Evolutionary conservation across 2,329 filamentous ascomycete genomes (phyloP), one percentile per base, ranked within the genome.

Genomic region (Ophiostoma triangulosporum): DNA sequence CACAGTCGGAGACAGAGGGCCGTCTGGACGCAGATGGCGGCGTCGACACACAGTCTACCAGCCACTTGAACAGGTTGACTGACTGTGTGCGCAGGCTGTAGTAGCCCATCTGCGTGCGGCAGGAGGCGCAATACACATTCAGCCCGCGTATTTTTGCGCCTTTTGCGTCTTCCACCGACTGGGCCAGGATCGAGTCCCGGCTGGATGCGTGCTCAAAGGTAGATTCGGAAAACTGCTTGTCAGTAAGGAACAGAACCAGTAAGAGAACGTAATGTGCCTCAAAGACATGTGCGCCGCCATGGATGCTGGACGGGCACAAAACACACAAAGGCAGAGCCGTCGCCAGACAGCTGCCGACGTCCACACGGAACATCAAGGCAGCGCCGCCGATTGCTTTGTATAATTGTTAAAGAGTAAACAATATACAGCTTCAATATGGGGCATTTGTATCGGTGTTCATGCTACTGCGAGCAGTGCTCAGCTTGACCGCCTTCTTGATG

Each of bases 381-480:
- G 22, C 8, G 9, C 20, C 3, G 36, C 20, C 3, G 20, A n/a
- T n/a, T n/a, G 26, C 32, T 29, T 20, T 5, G 46, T 29, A 20
- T 15, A n/a, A 24, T 31, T 46, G 29, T 24, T 9, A 1, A 50
- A 22, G 14, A 17, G 14, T 7, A 33, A 17, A n/a, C 6, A 14
- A n/a, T 35, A 6, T 27, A 4, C n/a, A n/a, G n/a, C 36, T 50
- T 78, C 69, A 56, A 65, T 84, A 61, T 84, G 63, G 80, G 81
- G 78, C 73, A 78, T 69, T 77, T 80, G 80, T 84, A 84, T 84
- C 81, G 80, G 73, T 80, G 73, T 68, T 71, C 74, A 76, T 64
- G 70, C 72, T 76, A 84, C 70, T 70, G 69, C 66, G 72, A 17
- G 36, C 17, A 27, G 15, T 29, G 4, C n/a, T 40, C 33, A 55